Evolutionary conservation across 768 basidiomycete genomes (phyloP).

Genomic region (Hericium rajendrae): DNA sequence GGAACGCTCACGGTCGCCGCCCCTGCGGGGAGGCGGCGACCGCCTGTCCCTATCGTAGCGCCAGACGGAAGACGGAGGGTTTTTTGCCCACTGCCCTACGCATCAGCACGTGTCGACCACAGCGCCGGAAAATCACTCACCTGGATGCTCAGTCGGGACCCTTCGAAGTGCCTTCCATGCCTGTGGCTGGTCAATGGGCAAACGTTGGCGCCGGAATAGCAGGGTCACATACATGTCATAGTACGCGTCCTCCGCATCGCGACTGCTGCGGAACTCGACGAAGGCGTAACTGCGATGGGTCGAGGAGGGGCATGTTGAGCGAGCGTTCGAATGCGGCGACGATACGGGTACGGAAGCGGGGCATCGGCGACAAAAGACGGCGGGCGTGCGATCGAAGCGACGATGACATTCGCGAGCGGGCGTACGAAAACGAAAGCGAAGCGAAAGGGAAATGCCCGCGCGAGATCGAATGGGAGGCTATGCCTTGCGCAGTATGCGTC

Average conservation of each 20-base stretch:
- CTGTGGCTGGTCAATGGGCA: conserved; percentile 25
- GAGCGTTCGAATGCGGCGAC: conserved; percentile 27
- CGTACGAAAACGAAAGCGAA: conserved; percentile 13
- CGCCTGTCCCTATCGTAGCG: conserved; percentile 48
- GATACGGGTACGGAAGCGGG: conserved; percentile 11
- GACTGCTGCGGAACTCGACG: conserved; percentile 70
- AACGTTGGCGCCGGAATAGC: not conserved
- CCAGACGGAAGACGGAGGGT: conserved; percentile 78
- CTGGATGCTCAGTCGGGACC: conserved; percentile 66
- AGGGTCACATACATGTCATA: conserved; percentile 58
- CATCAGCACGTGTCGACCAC: not conserved
- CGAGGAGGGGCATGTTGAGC: conserved; percentile 44
- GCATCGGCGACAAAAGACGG: conserved; percentile 21
- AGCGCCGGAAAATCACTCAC: conserved; percentile 24
- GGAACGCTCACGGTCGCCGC: conserved; percentile 37
- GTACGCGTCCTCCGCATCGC: conserved; percentile 78
- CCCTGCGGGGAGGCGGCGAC: conserved; percentile 31
- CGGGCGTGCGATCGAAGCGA: conserved; percentile 24
- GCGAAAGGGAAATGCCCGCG: conserved; percentile 6
- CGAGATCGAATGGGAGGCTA: conserved; percentile 13
- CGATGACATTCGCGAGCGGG: conserved; percentile 13
- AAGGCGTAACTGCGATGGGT: conserved; percentile 69
- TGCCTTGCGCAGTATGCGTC: conserved; percentile 1
- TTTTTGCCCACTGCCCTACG: conserved; percentile 60
- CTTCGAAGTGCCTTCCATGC: conserved; percentile 72